phyloP scores from a whole-genome alignment of 2,329 filamentous ascomycete species.

The Sclerotinia nivalis region DNA sequence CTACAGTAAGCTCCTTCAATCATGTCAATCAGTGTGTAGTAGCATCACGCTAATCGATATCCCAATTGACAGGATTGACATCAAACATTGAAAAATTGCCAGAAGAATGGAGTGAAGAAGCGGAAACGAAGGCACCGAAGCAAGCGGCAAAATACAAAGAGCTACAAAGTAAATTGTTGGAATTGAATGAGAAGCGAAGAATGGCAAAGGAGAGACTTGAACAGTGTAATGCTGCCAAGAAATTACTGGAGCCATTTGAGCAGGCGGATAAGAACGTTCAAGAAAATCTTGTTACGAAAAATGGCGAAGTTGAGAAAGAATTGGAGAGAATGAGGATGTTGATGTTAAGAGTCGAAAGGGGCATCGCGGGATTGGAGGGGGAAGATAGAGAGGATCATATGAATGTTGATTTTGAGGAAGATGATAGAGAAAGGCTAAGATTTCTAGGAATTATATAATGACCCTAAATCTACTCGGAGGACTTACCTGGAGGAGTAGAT shows the following conservation, averaged over 20 bases:
- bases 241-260: constrained; percentile 54
- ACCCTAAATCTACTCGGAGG: too few relatives aligned
- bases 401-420: constrained; percentile 34
- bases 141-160: constrained; percentile 54
- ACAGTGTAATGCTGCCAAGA: constrained; percentile 51
- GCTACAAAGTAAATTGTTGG: constrained; percentile 50
- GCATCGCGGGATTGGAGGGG: constrained; percentile 44
- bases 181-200: constrained; percentile 51
- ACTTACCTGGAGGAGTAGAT: too few relatives aligned
- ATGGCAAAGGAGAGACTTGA: constrained; percentile 47
- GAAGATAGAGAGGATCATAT: constrained; percentile 27
- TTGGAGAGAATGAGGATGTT: constrained; percentile 66
- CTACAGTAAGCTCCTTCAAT: constrained; percentile 36
- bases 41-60: constrained; percentile 1
- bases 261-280: constrained; percentile 52
- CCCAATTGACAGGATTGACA: constrained; percentile 28
- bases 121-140: constrained; percentile 42
- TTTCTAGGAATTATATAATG: constrained; percentile 17
- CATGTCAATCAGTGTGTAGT: neutral
- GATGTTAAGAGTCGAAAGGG: constrained; percentile 58
- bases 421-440: constrained; percentile 30
- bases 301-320: constrained; percentile 65
- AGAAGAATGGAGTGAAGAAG: constrained; percentile 40
- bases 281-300: constrained; percentile 64
- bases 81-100: constrained; percentile 38